Conservation (phyloP, 1,284 basidiomycete genomes). For the Irpex sp. region DNA sequence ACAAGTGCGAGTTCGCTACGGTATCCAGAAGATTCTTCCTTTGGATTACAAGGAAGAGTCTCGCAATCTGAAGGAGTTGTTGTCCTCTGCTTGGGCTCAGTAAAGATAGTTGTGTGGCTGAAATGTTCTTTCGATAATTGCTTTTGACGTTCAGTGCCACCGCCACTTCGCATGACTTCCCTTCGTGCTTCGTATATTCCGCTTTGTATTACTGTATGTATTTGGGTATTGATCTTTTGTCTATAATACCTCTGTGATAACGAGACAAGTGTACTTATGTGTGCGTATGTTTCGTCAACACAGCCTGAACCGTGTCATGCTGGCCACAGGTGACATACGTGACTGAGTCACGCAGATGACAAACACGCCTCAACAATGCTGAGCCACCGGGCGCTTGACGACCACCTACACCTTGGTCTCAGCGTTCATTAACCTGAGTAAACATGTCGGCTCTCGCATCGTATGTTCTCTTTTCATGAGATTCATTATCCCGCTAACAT, state of each 20-base stretch:
- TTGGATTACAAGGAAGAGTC: conserved; percentile 76
- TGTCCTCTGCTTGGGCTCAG: conserved; percentile 38
- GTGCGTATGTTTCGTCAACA: not conserved
- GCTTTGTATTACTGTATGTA: not conserved
- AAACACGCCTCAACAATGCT: not conserved
- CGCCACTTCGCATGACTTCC: too few species aligned
- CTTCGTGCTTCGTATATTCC: too few species aligned
- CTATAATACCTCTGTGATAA: not conserved
- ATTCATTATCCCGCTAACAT: not conserved
- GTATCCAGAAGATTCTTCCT: conserved; percentile 64
- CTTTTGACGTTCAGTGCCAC: too few species aligned
- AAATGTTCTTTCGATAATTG: not conserved
- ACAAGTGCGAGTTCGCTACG: conserved; percentile 76
- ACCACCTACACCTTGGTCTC: conserved; percentile 8
- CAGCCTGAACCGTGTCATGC: not conserved
- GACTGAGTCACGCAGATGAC: not conserved
- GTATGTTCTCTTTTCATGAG: conserved; percentile 22
- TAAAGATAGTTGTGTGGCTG: conserved; percentile 11
- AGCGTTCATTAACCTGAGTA: conserved; percentile 2
- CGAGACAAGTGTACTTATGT: not conserved
- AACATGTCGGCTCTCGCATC: conserved; percentile 36
- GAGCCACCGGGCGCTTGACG: conserved; percentile 2
- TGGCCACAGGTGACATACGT: not conserved
- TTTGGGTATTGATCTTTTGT: not conserved
- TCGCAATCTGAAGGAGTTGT: conserved; percentile 51